Evolutionary conservation across 164 flowering plant species (phyloP).

Genomic region (Sedum album): DNA sequence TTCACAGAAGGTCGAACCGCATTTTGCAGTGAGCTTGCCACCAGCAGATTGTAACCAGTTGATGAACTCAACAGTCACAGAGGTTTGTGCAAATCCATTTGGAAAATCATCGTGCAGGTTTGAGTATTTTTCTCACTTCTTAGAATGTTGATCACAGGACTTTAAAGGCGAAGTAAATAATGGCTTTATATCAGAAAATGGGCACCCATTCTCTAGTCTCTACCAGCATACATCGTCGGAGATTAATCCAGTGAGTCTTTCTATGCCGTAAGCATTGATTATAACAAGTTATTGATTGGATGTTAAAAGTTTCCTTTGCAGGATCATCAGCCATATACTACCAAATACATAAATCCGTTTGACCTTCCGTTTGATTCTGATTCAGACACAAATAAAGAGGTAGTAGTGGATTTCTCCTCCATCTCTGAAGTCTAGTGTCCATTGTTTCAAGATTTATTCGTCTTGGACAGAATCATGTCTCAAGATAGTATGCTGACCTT

Average conservation of each 20-base stretch:
- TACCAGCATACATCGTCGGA: constrained; percentile 1
- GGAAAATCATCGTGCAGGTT: not conserved
- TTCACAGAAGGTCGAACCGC: constrained; percentile 21
- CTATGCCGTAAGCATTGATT: not conserved
- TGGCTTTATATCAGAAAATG: not conserved
- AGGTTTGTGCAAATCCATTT: constrained; percentile 27
- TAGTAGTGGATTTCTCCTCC: constrained; percentile 20
- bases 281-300: not conserved
- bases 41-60: constrained; percentile 22
- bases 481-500: too few species aligned
- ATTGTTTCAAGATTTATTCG: too few species aligned
- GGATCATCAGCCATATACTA: constrained; percentile 13
- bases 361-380: constrained; percentile 63
- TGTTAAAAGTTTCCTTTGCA: constrained; percentile 16
- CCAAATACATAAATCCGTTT: constrained; percentile 72
- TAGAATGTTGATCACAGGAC: not conserved
- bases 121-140: not conserved
- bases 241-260: constrained; percentile 1
- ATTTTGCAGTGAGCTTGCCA: constrained; percentile 16
- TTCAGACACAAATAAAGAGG: constrained; percentile 41
- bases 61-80: constrained; percentile 18
- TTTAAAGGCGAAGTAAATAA: not conserved
- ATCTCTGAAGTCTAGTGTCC: not conserved
- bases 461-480: not conserved
- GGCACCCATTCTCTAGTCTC: not conserved